Evolutionary conservation across 352 stramenopile species (phyloP).

Genomic region (Halophytophthora batemanensis): DNA sequence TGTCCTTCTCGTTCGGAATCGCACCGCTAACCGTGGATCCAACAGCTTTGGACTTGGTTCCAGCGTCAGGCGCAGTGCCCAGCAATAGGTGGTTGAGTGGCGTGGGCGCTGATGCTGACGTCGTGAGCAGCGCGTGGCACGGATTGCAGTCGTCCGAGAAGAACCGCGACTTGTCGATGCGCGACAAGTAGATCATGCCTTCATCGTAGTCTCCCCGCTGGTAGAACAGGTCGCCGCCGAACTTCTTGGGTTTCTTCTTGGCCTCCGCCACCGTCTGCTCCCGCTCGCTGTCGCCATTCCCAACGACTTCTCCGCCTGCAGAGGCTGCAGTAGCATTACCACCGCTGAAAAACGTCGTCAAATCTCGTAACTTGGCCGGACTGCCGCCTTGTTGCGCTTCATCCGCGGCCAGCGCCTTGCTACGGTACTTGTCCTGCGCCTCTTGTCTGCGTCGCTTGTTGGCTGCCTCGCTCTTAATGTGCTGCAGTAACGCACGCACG

Average conservation of each 20-base stretch:
- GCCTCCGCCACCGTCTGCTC: constrained; percentile 26
- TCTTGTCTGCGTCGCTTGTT: constrained; percentile 82
- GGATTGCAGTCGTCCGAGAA: constrained; percentile 52
- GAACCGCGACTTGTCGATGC: constrained; percentile 72
- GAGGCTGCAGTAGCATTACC: constrained; percentile 1
- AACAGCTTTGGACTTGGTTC: constrained; percentile 17
- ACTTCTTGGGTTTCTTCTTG: constrained; percentile 35
- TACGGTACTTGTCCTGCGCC: constrained; percentile 75
- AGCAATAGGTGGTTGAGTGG: constrained; percentile 47
- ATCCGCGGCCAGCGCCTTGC: constrained; percentile 23
- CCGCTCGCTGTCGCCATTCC: constrained; percentile 11
- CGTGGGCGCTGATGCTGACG: constrained; percentile 36
- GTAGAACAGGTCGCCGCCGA: constrained; percentile 80
- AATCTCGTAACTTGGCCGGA: constrained; percentile 50
- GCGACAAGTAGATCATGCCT: constrained; percentile 83
- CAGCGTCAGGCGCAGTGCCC: constrained; percentile 7
- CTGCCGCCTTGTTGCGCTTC: constrained; percentile 11
- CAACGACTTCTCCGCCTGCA: constrained; percentile 6
- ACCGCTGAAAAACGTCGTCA: constrained; percentile 53
- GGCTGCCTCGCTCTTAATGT: constrained; percentile 74
- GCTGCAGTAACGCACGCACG: constrained; percentile 79
- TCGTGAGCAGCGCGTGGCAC: constrained; percentile 48
- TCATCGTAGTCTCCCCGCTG: constrained; percentile 83
- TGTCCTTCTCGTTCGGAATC: constrained; percentile 14
- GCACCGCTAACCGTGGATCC: not conserved